Evolutionary conservation across 1,284 basidiomycete species (phyloP).

Genomic region (Marasmius fiardii): DNA sequence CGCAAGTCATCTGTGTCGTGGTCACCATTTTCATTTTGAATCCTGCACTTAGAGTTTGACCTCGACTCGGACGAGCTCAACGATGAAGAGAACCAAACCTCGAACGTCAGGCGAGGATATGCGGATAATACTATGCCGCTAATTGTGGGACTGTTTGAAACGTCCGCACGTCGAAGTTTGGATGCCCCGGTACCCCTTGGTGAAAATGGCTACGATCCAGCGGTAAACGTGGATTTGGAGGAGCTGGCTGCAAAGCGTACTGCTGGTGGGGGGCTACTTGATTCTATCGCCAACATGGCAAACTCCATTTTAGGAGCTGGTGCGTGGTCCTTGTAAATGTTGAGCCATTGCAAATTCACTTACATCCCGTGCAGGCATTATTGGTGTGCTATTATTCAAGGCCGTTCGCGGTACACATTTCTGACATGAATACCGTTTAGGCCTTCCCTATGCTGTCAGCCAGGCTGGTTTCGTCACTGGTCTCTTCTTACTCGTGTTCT

Average conservation of each 20-base stretch:
- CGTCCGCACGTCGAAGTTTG: constrained; percentile 50
- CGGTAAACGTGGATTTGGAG: constrained; percentile 54
- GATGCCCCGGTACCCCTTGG: constrained; percentile 50
- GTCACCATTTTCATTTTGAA: constrained; percentile 8
- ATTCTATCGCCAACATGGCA: constrained; percentile 91
- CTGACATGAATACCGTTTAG: constrained; percentile 35
- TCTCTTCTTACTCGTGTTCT: constrained; percentile 72
- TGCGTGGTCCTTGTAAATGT: constrained; percentile 25
- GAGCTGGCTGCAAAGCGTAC: constrained; percentile 62
- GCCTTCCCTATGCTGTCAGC: constrained; percentile 87
- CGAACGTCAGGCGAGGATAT: constrained; percentile 31
- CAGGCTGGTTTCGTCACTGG: constrained; percentile 94
- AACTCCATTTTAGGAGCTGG: constrained; percentile 97
- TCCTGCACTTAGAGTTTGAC: constrained; percentile 57
- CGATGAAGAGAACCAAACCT: constrained; percentile 40
- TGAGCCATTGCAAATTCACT: constrained; percentile 13
- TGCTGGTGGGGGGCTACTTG: constrained; percentile 77
- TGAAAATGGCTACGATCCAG: constrained; percentile 29
- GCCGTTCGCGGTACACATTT: background rate
- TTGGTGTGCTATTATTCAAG: constrained; percentile 52
- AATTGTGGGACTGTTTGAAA: constrained; percentile 71
- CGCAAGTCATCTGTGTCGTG: constrained; percentile 30
- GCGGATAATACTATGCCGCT: constrained; percentile 65
- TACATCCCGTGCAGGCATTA: constrained; percentile 57
- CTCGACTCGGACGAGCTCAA: constrained; percentile 76